These are phyloP conservation scores for Entophlyctis helioformis DNA, from an alignment of 192 early-diverging fungal species.

Conservation along the genomic window DNA sequence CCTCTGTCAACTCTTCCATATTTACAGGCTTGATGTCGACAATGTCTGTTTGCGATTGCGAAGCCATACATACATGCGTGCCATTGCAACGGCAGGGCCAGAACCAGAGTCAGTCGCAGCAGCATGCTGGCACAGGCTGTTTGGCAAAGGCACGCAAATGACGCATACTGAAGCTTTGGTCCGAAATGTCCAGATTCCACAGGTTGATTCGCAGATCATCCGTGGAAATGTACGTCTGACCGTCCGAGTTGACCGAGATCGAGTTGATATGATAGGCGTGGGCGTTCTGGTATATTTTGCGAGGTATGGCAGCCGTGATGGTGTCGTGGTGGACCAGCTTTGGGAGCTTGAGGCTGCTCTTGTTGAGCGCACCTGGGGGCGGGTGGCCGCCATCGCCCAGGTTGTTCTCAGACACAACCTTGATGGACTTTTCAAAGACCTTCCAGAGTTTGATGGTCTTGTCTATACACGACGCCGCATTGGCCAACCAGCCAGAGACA, in stretches of 20 bases:
- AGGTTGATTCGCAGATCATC: conserved; percentile 98
- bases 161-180: conserved; percentile 97
- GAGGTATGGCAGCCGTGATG: conserved; percentile 87
- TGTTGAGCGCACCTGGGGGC: background rate
- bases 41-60: conserved; percentile 66
- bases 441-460: conserved; percentile 99
- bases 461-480: conserved; percentile 40
- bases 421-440: conserved; percentile 94
- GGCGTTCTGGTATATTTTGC: conserved; percentile 93
- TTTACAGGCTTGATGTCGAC: conserved; percentile 99
- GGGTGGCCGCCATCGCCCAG: conserved; percentile 47
- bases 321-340: conserved; percentile 89
- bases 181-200: conserved; percentile 95
- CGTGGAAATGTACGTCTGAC: conserved; percentile 92
- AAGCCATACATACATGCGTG: no score
- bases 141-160: no score
- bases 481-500: no score
- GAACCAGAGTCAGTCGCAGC: background rate
- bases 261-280: conserved; percentile 99
- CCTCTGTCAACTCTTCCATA: conserved; percentile 98
- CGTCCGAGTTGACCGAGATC: conserved; percentile 97
- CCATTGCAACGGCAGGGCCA: no score
- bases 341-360: conserved; percentile 44
- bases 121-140: background rate
- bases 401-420: conserved; percentile 88